These are phyloP conservation scores for Fulvia fulva DNA, from an alignment of 2,329 filamentous ascomycete genomes.

Conservation along the genomic window DNA sequence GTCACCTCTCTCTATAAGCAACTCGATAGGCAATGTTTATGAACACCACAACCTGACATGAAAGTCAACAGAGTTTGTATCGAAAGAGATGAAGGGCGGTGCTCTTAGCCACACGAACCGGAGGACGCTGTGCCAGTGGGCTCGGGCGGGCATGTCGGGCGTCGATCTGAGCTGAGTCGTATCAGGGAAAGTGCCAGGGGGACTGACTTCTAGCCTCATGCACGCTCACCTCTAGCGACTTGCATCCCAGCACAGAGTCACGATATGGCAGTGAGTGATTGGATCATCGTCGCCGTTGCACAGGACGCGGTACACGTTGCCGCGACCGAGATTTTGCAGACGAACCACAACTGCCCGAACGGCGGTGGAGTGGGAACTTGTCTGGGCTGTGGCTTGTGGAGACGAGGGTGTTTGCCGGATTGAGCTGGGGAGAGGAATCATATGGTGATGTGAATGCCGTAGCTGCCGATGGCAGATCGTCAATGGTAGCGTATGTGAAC, in stretches of 20 bases:
- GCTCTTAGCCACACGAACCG: not conserved
- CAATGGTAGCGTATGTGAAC: not conserved
- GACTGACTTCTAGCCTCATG: not conserved
- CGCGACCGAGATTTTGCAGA: not conserved
- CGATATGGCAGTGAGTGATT: not conserved
- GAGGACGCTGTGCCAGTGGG: not conserved
- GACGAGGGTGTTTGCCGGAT: not conserved
- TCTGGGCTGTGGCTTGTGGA: not conserved
- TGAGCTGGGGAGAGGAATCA: not conserved
- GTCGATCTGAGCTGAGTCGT: not conserved
- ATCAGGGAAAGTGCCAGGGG: constrained; percentile 2
- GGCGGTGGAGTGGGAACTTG: not conserved
- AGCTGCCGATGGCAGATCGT: not conserved
- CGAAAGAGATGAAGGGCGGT: constrained; percentile 2
- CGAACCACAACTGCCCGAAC: not conserved
- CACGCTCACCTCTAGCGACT: not conserved
- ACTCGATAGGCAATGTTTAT: too few species aligned
- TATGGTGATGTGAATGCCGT: not conserved
- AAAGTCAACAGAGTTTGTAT: not conserved
- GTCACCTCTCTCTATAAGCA: not conserved
- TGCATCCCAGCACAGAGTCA: not conserved
- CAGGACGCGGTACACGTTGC: not conserved
- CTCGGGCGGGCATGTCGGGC: not conserved
- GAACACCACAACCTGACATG: too few species aligned
- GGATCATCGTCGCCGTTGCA: not conserved